phyloP scores from a whole-genome alignment of 768 basidiomycete species.

The Cyclocybe cylindracea region DNA sequence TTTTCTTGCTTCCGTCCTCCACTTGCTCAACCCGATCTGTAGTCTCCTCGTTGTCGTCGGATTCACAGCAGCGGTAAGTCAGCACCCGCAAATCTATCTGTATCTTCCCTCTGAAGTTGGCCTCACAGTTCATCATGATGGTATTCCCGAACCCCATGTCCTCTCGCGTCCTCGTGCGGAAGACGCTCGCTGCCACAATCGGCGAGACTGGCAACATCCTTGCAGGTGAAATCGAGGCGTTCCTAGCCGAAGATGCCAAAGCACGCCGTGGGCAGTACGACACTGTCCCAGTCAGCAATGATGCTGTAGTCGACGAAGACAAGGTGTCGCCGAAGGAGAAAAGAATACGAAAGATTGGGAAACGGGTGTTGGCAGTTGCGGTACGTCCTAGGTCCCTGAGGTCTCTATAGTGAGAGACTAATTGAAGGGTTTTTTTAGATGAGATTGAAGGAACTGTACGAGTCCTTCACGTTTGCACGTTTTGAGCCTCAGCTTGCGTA shows the following conservation, averaged over 20 bases:
- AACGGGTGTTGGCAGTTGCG: slow-evolving; percentile 33
- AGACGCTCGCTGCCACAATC: slow-evolving; percentile 38
- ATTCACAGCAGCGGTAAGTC: slow-evolving; percentile 41
- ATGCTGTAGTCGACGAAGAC: slow-evolving; percentile 13
- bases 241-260: slow-evolving; percentile 42
- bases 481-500: slow-evolving; percentile 46
- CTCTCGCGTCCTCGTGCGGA: slow-evolving; percentile 41
- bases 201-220: slow-evolving; percentile 37
- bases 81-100: too few relatives aligned
- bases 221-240: slow-evolving; percentile 43
- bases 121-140: slow-evolving; percentile 42
- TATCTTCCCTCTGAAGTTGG: too few relatives aligned
- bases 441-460: slow-evolving; percentile 34
- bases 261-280: slow-evolving; percentile 31
- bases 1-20: not conserved
- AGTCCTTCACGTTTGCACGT: slow-evolving; percentile 37
- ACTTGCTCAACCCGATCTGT: not conserved
- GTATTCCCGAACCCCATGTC: slow-evolving; percentile 46
- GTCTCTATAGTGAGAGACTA: too few relatives aligned
- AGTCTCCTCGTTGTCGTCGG: slow-evolving; percentile 47
- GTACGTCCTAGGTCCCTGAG: slow-evolving; percentile 20
- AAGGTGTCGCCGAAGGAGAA: slow-evolving; percentile 37
- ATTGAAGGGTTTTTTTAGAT: slow-evolving; percentile 20
- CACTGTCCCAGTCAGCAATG: slow-evolving; percentile 22
- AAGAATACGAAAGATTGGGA: slow-evolving; percentile 35